Evolutionary conservation across 176 grass and related monocot species (phyloP).

Genomic region (Paspalum vaginatum): DNA sequence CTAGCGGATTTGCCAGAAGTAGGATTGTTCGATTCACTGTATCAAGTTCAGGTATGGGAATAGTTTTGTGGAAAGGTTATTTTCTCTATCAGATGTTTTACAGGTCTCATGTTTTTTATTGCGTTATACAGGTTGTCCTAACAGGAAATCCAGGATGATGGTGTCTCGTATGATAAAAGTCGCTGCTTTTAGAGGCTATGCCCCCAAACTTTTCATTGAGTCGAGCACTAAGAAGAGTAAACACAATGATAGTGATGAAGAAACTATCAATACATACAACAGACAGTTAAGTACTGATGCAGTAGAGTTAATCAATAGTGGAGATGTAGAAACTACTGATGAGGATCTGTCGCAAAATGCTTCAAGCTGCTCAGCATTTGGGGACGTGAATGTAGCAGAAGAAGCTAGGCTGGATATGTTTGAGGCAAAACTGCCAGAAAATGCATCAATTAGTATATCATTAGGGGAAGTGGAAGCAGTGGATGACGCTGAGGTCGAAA

Average conservation of each 20-base stretch:
- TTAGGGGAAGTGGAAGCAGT: neutral
- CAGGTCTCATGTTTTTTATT: constrained; percentile 37
- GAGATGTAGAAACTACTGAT: constrained; percentile 17
- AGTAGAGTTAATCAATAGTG: constrained; percentile 28
- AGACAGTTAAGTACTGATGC: constrained; percentile 4
- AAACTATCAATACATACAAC: constrained; percentile 22
- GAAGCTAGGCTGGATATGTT: neutral
- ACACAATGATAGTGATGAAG: constrained; percentile 36
- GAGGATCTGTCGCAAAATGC: constrained; percentile 8
- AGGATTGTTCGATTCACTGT: constrained; percentile 38
- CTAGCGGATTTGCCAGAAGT: constrained; percentile 46
- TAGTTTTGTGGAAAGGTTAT: constrained; percentile 23
- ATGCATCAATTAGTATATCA: constrained; percentile 1
- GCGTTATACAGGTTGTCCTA: constrained; percentile 45
- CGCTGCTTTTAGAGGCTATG: constrained; percentile 49
- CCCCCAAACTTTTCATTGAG: constrained; percentile 34
- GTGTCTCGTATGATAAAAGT: constrained; percentile 50
- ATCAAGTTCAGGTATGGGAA: constrained; percentile 63
- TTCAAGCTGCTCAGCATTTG: constrained; percentile 18
- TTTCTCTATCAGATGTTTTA: constrained; percentile 10
- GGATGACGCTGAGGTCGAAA: neutral
- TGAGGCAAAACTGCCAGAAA: constrained; percentile 18
- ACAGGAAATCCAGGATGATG: constrained; percentile 56
- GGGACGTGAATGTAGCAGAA: neutral
- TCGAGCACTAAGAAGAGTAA: constrained; percentile 42